Evolutionary conservation across 768 basidiomycete species (phyloP).

Genomic region (Chlorophyllum brunneum): DNA sequence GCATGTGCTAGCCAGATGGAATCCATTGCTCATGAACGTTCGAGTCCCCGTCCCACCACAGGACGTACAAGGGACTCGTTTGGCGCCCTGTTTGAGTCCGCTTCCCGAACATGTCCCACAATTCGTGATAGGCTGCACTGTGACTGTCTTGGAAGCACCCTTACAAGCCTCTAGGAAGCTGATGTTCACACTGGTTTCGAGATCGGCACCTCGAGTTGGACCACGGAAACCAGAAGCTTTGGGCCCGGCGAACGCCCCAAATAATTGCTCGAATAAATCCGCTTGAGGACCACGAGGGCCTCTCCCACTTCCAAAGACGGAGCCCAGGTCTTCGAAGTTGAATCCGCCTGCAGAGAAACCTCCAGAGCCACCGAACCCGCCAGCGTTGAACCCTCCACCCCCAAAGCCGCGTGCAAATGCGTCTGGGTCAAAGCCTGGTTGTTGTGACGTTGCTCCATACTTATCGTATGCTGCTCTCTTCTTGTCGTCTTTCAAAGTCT

Average conservation of each 20-base stretch:
- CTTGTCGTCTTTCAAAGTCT: conserved; percentile 93
- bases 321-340: conserved; percentile 70
- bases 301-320: conserved; percentile 48
- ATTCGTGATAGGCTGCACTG: conserved; percentile 75
- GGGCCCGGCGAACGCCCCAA: conserved; percentile 61
- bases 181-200: conserved; percentile 73
- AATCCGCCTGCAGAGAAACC: conserved; percentile 54
- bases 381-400: conserved; percentile 27
- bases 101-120: conserved; percentile 82
- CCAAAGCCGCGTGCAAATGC: conserved; percentile 61
- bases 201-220: conserved; percentile 66
- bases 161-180: conserved; percentile 95
- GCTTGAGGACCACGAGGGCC: conserved; percentile 31
- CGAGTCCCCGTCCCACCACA: conserved; percentile 87
- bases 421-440: conserved; percentile 91
- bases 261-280: conserved; percentile 85
- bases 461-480: conserved; percentile 89
- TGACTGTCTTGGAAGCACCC: conserved; percentile 73
- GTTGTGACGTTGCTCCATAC: conserved; percentile 89
- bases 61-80: conserved; percentile 70
- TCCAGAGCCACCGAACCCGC: conserved; percentile 15
- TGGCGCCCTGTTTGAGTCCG: conserved; percentile 84
- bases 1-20: conserved; percentile 96
- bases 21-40: conserved; percentile 88
- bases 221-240: conserved; percentile 35